Conservation (phyloP, 2,329 filamentous ascomycete genomes). For the Talaromyces sp. region DNA sequence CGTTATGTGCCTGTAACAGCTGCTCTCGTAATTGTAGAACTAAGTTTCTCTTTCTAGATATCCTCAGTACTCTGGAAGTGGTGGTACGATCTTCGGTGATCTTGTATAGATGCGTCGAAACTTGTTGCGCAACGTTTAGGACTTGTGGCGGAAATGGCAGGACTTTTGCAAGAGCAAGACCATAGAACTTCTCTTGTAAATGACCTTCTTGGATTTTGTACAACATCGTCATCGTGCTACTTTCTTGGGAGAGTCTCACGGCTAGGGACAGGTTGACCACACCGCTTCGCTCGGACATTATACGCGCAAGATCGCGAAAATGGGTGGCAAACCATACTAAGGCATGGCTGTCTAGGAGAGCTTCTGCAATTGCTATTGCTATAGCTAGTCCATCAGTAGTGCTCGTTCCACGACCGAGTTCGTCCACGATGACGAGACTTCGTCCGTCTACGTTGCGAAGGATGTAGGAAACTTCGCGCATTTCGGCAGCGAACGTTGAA, state of each 20-base stretch:
- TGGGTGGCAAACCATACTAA: slow-evolving; percentile 93
- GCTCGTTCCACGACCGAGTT: slow-evolving; percentile 86
- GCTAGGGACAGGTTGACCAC: slow-evolving; percentile 80
- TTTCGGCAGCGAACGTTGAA: slow-evolving; percentile 90
- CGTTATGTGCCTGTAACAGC: slow-evolving; percentile 63
- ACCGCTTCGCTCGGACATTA: slow-evolving; percentile 69
- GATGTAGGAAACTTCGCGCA: slow-evolving; percentile 95
- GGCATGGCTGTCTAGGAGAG: slow-evolving; percentile 72
- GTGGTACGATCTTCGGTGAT: slow-evolving; percentile 58
- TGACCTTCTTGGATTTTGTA: slow-evolving; percentile 76
- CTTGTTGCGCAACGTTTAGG: slow-evolving; percentile 63
- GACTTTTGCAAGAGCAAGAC: slow-evolving; percentile 73
- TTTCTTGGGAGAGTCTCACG: slow-evolving; percentile 59
- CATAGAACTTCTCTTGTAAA: slow-evolving; percentile 71
- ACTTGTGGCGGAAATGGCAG: slow-evolving; percentile 68
- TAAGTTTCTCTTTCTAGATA: slow-evolving; percentile 66
- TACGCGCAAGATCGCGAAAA: slow-evolving; percentile 75
- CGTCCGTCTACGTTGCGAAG: slow-evolving; percentile 73
- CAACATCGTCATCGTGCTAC: slow-evolving; percentile 74
- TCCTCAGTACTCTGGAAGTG: slow-evolving; percentile 55
- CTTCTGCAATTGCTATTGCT: slow-evolving; percentile 84
- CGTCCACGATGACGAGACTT: slow-evolving; percentile 82
- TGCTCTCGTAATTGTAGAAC: slow-evolving; percentile 70
- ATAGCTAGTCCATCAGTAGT: slow-evolving; percentile 85
- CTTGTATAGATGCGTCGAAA: slow-evolving; percentile 61